A percentile compares a stretch with the other conserved stretches of the same genome.
Conservation (phyloP, 352 stramenopile genomes). For the Phytopythium vexans region DNA sequence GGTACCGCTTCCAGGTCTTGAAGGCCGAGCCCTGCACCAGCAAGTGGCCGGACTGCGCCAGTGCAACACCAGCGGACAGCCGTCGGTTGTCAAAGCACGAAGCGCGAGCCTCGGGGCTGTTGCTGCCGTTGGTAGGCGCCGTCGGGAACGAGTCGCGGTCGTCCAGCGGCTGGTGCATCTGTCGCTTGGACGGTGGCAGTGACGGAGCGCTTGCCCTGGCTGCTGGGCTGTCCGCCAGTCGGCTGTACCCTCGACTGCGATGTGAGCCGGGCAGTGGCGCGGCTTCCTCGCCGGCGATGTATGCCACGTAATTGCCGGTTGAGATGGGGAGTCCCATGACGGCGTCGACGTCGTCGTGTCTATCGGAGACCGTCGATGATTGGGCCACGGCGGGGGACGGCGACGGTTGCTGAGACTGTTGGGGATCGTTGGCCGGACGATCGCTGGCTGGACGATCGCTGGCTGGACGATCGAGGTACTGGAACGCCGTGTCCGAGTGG, state of each 20-base stretch:
- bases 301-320: slow-evolving; percentile 55
- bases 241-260: slow-evolving; percentile 54
- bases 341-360: slow-evolving; percentile 28
- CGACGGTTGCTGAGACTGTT: too few species aligned
- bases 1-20: slow-evolving; percentile 69
- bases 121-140: slow-evolving; percentile 17
- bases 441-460: slow-evolving; percentile 3
- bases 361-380: slow-evolving; percentile 4
- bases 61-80: slow-evolving; percentile 41
- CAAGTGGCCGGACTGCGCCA: slow-evolving; percentile 66
- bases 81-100: slow-evolving; percentile 76
- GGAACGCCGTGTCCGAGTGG: slow-evolving; percentile 12
- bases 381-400: too few species aligned
- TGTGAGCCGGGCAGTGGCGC: slow-evolving; percentile 18
- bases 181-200: slow-evolving; percentile 23
- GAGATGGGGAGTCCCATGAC: slow-evolving; percentile 60
- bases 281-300: slow-evolving; percentile 26
- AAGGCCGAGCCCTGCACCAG: slow-evolving; percentile 61
- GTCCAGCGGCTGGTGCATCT: slow-evolving; percentile 1
- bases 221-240: slow-evolving; percentile 19
- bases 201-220: slow-evolving; percentile 36
- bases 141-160: slow-evolving; percentile 22
- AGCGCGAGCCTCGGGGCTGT: slow-evolving; percentile 13
- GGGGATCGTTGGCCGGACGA: slow-evolving; percentile 2
- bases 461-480: slow-evolving; percentile 2